Conservation (phyloP, 2,329 filamentous ascomycete species). For the Colletotrichum tropicale region DNA sequence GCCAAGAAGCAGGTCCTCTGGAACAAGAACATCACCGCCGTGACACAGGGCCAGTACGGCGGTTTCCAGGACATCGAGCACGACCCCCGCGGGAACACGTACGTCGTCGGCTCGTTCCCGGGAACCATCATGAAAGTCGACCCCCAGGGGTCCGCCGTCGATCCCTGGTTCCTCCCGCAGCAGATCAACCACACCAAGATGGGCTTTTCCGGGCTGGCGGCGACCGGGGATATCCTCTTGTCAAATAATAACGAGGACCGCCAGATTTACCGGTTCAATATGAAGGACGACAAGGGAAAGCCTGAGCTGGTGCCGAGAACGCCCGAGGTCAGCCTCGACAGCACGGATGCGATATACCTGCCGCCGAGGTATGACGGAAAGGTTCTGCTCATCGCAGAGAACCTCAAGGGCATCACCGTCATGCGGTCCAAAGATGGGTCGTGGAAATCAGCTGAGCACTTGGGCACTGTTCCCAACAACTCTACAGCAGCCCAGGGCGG, state of each 20-base stretch:
- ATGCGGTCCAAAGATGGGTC: constrained; percentile 35
- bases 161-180: constrained; percentile 21
- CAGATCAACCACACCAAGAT: constrained; percentile 9
- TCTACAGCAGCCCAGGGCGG: constrained; percentile 8
- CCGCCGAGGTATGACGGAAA: constrained; percentile 35
- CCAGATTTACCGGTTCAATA: constrained; percentile 23
- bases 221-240: constrained; percentile 11
- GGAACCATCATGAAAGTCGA: constrained; percentile 22
- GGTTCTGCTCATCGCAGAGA: constrained; percentile 36
- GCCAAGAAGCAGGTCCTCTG: constrained; percentile 19
- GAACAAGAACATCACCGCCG: constrained; percentile 21
- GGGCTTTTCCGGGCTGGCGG: constrained; percentile 23
- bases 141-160: constrained; percentile 1
- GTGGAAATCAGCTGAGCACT: constrained; percentile 38
- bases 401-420: constrained; percentile 36
- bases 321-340: neutral
- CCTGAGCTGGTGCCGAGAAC: constrained; percentile 19
- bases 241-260: constrained; percentile 11
- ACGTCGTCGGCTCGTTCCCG: constrained; percentile 22
- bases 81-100: constrained; percentile 23
- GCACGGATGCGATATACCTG: constrained; percentile 34
- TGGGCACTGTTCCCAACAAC: constrained; percentile 33
- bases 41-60: constrained; percentile 20
- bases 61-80: constrained; percentile 24
- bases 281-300: constrained; percentile 9